Conservation (phyloP, 2,329 filamentous ascomycete species). For the Penicillium occitanis region DNA sequence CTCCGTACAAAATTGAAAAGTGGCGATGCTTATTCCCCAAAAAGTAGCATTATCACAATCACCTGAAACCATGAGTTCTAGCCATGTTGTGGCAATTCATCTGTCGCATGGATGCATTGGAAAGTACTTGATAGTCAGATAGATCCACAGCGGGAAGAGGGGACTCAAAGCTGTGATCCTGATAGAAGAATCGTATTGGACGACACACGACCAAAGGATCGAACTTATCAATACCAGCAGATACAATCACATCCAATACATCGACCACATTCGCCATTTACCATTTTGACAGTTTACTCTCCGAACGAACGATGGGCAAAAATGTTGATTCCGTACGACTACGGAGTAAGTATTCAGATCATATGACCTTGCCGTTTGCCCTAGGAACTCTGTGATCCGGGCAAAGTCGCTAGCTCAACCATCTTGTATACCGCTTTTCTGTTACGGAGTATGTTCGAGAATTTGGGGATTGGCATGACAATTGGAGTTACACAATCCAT, state of each 20-base stretch:
- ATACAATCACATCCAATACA: conserved; percentile 5
- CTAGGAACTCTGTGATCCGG: conserved; percentile 8
- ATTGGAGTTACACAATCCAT: conserved; percentile 1
- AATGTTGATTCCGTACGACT: background rate
- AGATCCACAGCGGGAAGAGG: conserved; percentile 4
- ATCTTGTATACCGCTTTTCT: background rate
- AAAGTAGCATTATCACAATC: background rate
- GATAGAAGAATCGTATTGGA: conserved; percentile 4
- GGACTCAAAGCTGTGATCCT: background rate
- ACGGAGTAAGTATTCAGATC: background rate
- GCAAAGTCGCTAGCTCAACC: conserved; percentile 1
- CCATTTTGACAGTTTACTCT: background rate
- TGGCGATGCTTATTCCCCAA: background rate
- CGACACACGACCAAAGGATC: background rate
- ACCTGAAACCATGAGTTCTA: background rate
- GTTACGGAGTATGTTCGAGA: background rate
- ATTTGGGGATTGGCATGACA: background rate
- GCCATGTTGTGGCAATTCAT: background rate
- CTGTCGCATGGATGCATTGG: background rate
- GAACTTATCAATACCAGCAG: background rate
- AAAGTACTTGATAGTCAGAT: too few relatives aligned
- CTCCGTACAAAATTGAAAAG: background rate
- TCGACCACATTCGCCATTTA: background rate
- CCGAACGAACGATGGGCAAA: background rate
- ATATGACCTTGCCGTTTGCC: conserved; percentile 2